phyloP scores from a whole-genome alignment of 768 basidiomycete genomes.

The Clavaria fumosa region DNA sequence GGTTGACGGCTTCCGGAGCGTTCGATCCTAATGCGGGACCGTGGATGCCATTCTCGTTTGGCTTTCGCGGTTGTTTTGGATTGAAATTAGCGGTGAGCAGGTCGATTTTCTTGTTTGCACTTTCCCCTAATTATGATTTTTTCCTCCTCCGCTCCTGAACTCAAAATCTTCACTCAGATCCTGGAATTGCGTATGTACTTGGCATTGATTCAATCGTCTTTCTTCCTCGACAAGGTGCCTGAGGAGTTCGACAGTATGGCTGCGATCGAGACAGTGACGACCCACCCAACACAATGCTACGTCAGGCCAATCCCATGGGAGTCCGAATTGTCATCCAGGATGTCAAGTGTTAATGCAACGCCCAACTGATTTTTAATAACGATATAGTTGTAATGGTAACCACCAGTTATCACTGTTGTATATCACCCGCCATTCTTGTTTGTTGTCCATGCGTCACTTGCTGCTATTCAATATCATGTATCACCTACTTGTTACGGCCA shows the following conservation, averaged over 20 bases:
- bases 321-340: too few species aligned
- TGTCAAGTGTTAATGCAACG: too few species aligned
- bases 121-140: neutral
- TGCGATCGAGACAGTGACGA: neutral
- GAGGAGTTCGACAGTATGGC: too few species aligned
- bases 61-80: neutral
- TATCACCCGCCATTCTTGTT: too few species aligned
- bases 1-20: neutral
- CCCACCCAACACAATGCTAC: neutral
- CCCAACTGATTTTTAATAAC: too few species aligned
- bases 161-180: too few species aligned
- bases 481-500: too few species aligned
- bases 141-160: too few species aligned
- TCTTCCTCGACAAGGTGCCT: slow-evolving; percentile 3
- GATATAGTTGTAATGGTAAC: too few species aligned
- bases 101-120: neutral
- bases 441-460: too few species aligned
- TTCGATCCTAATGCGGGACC: neutral
- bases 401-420: too few species aligned
- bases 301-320: slow-evolving; percentile 1
- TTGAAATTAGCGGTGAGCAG: neutral
- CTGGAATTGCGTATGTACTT: slow-evolving; percentile 1
- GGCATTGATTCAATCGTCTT: neutral
- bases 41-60: slow-evolving; percentile 1
- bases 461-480: too few species aligned